Evolutionary conservation across 75 land plant genomes (phyloP).

Genomic region (Gnetum montanum): DNA sequence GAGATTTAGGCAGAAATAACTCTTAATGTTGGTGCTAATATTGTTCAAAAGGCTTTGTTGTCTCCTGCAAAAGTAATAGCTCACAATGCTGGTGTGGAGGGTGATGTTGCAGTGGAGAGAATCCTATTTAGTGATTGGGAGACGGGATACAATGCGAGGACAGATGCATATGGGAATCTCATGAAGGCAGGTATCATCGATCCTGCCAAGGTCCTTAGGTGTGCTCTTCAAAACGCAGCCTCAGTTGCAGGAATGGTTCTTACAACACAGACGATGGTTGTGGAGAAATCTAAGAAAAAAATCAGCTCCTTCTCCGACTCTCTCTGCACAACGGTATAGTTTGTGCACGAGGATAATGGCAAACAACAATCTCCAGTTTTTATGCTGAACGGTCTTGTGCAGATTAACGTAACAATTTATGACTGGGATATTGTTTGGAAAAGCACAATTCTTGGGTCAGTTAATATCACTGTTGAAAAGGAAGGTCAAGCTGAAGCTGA

Average conservation of each 20-base stretch:
- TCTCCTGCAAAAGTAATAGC: slow-evolving; percentile 84
- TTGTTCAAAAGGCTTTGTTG: slow-evolving; percentile 82
- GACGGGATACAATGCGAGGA: slow-evolving; percentile 90
- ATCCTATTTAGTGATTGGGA: slow-evolving; percentile 66
- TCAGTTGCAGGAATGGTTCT: slow-evolving; percentile 92
- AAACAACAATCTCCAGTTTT: too few species aligned
- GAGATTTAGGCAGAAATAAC: too few species aligned
- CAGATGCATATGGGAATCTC: slow-evolving; percentile 68
- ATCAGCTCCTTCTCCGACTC: slow-evolving; percentile 26
- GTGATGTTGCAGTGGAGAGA: slow-evolving; percentile 93
- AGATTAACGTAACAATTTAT: slow-evolving; percentile 80
- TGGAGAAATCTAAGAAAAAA: slow-evolving; percentile 65
- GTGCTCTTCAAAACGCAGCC: slow-evolving; percentile 80
- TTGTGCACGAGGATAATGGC: too few species aligned
- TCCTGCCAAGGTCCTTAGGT: slow-evolving; percentile 87
- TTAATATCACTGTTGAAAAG: slow-evolving; percentile 56
- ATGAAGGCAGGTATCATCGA: slow-evolving; percentile 69
- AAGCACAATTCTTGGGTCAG: slow-evolving; percentile 92
- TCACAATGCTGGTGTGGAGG: slow-evolving; percentile 86
- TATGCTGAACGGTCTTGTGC: too few species aligned
- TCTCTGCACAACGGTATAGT: too few species aligned
- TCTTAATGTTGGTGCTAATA: slow-evolving; percentile 95
- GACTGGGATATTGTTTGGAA: slow-evolving; percentile 99
- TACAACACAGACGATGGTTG: slow-evolving; percentile 83
- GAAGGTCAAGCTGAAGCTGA: slow-evolving; percentile 77